Base-by-base conservation (phyloP, 2,329 filamentous ascomycete genomes). In the Pyricularia grisea region DNA sequence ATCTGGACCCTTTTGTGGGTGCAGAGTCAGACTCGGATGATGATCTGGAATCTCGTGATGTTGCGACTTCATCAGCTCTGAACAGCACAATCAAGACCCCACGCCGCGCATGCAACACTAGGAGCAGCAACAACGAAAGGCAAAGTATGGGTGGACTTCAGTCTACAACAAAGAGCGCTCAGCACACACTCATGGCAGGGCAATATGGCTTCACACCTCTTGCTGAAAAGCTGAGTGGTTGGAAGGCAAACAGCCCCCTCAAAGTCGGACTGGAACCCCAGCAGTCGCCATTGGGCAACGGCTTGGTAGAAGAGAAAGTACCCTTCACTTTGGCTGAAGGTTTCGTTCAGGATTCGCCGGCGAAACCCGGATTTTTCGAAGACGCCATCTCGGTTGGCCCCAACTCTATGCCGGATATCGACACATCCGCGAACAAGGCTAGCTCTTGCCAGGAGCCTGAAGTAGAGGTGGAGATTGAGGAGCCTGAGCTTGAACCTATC, bases 191-290 rank as follows among this genome's bases (percentile, higher is more conserved):
- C 10, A 14, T 66, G 10, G 30, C 65, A 7, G 65, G n/a, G 12
- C 68, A 69, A 71, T 75, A 86, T 67, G 87, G 88, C 1, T 90
- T 91, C 71, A 90, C 88, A 1, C 87, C 88, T 28, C 79, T 92
- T 55, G 87, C 87, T 4, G 80, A 84, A 55, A 85, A 89, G 73
- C 79, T 92, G 4, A 84, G 81, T 70, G 82, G 83, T 28, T 92
- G 90, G 90, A 83, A 84, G 71, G 82, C 89, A 1, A 81, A 81
- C 28, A 90, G 86, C 71, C 87, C 88, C 2, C 74, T 76, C 6
- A 83, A 85, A 71, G 73, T 71, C 73, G 75, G 73, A 10, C 27
- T 9, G 23, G 27, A 50, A 73, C 79, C 61, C 80, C 80, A 71
- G n/a, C 71, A 73, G n/a, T 60, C 61, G 12, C 69, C 67, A 7